A percentile compares a stretch with the other conserved stretches of the same genome.
These are phyloP conservation scores for Venturia nashicola DNA, from an alignment of 2,329 filamentous ascomycete genomes.

Conservation along the genomic window DNA sequence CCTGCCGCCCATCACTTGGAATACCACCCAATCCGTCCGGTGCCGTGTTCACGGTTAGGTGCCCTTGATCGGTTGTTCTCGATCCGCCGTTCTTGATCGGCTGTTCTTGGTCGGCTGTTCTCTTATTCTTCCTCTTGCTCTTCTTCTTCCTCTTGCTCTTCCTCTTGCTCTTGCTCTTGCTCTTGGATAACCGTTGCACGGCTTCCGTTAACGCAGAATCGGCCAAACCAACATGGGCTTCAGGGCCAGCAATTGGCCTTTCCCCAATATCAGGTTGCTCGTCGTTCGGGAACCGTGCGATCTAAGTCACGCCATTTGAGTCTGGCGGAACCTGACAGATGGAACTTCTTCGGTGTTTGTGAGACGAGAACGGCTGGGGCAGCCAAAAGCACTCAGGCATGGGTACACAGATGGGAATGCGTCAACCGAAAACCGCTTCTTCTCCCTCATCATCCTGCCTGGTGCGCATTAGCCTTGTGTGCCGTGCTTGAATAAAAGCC, in stretches of 20 bases:
- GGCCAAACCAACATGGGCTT: not conserved
- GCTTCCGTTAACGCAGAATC: constrained; percentile 9
- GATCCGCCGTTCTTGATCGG: no score
- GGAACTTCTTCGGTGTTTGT: constrained; percentile 1
- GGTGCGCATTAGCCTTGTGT: constrained; percentile 3
- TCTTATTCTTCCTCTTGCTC: no score
- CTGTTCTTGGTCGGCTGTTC: no score
- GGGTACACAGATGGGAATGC: not conserved
- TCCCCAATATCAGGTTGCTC: not conserved
- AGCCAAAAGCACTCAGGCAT: not conserved
- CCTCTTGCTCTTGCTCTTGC: no score
- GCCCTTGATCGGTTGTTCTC: not conserved
- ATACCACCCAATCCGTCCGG: constrained; percentile 2
- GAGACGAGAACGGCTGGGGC: constrained; percentile 1
- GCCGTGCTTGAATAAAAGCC: constrained; percentile 7
- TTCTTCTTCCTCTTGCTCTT: not conserved
- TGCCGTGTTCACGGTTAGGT: not conserved
- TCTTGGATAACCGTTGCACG: not conserved
- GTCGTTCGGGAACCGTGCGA: constrained; percentile 1
- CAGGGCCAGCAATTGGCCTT: not conserved
- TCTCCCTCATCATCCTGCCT: not conserved
- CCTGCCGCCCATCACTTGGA: constrained; percentile 5
- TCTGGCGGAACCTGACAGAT: not conserved
- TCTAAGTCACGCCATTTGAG: not conserved
- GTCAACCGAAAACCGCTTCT: not conserved